Evolutionary conservation across 108 stramenopile species (phyloP).

Genomic region (Conticribra guillardii): DNA sequence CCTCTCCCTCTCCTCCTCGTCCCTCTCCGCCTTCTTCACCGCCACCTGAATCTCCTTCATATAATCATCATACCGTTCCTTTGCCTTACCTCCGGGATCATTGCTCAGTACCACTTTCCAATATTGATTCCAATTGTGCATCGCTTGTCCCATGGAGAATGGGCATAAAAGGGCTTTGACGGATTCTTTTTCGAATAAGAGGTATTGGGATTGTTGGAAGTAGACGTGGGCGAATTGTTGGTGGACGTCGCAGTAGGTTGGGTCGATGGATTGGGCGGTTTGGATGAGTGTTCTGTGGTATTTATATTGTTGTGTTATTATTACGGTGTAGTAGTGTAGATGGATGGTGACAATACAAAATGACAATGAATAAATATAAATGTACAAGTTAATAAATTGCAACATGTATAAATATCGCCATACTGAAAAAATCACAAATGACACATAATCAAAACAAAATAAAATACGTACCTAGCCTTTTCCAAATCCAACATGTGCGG

Average conservation of each 20-base stretch:
- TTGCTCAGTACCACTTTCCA: constrained; percentile 54
- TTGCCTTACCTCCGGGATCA: constrained; percentile 8
- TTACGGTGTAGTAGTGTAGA: background rate
- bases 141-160: constrained; percentile 73
- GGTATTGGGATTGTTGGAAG: constrained; percentile 60
- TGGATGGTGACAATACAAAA: constrained; percentile 1
- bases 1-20: too few relatives aligned
- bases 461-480: constrained; percentile 36
- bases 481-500: constrained; percentile 64
- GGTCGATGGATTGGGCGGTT: constrained; percentile 75
- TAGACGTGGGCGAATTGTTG: constrained; percentile 77
- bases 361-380: constrained; percentile 3
- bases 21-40: constrained; percentile 30
- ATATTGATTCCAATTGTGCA: constrained; percentile 72
- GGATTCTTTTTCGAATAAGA: constrained; percentile 69
- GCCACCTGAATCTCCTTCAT: constrained; percentile 46
- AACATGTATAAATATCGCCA: too few relatives aligned
- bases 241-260: constrained; percentile 80
- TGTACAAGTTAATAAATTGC: background rate
- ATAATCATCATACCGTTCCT: constrained; percentile 47
- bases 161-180: constrained; percentile 69
- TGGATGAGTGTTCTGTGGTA: constrained; percentile 46
- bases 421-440: too few relatives aligned
- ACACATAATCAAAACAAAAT: too few relatives aligned
- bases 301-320: background rate